A percentile compares a stretch with the other conserved stretches of the same genome.
Conservation (phyloP, 768 basidiomycete genomes). For the Pholiota conissans region DNA sequence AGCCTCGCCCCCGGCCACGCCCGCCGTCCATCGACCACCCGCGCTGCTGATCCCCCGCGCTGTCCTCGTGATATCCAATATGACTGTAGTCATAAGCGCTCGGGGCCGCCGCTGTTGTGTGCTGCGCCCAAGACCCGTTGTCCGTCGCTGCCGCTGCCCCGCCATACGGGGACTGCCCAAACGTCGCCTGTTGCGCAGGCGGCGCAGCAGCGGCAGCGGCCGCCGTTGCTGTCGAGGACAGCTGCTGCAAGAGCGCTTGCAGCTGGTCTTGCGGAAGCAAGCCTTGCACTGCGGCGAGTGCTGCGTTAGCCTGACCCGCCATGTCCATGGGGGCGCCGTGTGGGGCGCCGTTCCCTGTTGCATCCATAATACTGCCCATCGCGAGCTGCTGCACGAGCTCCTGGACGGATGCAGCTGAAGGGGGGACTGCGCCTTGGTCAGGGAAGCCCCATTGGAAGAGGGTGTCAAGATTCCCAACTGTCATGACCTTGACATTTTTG, state of each 20-base stretch:
- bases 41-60: conserved; percentile 26
- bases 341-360: not conserved
- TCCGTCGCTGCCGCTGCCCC: conserved; percentile 10
- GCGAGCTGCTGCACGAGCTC: conserved; percentile 70
- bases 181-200: not conserved
- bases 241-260: conserved; percentile 56
- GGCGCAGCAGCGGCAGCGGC: not conserved
- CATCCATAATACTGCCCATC: conserved; percentile 21
- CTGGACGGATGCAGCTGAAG: conserved; percentile 52
- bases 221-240: conserved; percentile 16
- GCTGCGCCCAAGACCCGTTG: conserved; percentile 1
- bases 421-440: conserved; percentile 25
- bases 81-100: conserved; percentile 20
- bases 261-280: conserved; percentile 58
- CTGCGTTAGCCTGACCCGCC: not conserved
- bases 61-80: conserved; percentile 19
- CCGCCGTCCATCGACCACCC: conserved; percentile 40
- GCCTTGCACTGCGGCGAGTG: conserved; percentile 42
- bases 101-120: conserved; percentile 18
- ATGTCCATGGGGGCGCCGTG: not conserved
- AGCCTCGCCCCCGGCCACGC: conserved; percentile 45
- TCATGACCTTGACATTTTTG: conserved; percentile 61
- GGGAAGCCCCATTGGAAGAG: conserved; percentile 57
- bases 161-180: not conserved
- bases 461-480: conserved; percentile 63